A percentile compares a stretch with the other conserved stretches of the same genome.
Evolutionary conservation across 768 basidiomycete genomes (phyloP).

Genomic region (Strobilomyces echinocephalus): DNA sequence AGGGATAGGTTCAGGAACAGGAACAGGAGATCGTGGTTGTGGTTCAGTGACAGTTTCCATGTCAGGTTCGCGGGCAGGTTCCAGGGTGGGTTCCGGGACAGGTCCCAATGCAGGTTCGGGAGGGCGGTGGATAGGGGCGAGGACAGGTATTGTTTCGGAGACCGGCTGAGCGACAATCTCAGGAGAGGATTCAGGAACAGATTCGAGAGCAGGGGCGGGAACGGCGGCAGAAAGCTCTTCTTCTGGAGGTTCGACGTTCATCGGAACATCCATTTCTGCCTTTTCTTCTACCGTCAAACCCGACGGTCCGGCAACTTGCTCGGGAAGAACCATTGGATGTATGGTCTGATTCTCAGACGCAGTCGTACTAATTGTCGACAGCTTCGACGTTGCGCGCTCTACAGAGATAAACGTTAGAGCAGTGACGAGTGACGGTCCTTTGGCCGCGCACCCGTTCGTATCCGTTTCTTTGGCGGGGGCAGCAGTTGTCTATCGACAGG

Average conservation of each 20-base stretch:
- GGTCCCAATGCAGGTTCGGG: no score
- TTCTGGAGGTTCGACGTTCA: constrained; percentile 14
- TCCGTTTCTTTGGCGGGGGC: constrained; percentile 54
- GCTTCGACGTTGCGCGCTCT: constrained; percentile 38
- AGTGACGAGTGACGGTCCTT: not conserved
- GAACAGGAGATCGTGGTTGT: not conserved
- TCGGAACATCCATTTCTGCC: constrained; percentile 12
- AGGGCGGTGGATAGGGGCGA: not conserved
- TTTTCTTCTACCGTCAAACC: constrained; percentile 19
- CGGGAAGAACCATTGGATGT: constrained; percentile 18
- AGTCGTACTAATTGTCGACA: constrained; percentile 45
- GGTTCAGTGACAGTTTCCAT: not conserved
- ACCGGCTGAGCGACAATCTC: not conserved
- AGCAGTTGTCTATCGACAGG: constrained; percentile 40
- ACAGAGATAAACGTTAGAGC: not conserved
- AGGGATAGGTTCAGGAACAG: not conserved
- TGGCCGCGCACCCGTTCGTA: constrained; percentile 38
- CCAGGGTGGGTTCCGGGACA: not conserved
- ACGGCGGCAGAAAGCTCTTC: not conserved
- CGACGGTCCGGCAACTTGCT: constrained; percentile 26
- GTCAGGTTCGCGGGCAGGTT: not conserved
- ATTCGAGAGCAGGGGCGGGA: not conserved
- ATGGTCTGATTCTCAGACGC: constrained; percentile 44
- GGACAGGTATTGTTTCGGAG: not conserved
- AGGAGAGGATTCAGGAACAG: not conserved